Conservation (phyloP, 2,329 filamentous ascomycete species). For the Coniella lustricola region DNA sequence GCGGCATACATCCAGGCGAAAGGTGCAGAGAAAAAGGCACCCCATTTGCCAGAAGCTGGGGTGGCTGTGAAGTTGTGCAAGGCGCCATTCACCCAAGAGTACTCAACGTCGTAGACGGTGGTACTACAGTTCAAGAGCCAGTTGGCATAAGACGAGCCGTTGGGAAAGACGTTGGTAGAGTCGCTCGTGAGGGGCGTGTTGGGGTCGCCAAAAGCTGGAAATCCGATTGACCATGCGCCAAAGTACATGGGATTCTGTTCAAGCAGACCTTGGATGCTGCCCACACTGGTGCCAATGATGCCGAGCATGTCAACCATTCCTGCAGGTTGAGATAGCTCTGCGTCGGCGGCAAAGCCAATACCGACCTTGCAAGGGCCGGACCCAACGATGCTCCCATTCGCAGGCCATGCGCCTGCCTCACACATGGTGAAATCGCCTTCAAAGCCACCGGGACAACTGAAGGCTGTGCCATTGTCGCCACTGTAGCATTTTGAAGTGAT, state of each 20-base stretch:
- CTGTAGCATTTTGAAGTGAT: neutral
- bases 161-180: neutral
- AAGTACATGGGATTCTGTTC: neutral
- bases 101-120: neutral
- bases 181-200: neutral
- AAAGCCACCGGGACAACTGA: neutral
- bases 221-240: neutral
- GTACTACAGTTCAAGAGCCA: slow-evolving; percentile 1
- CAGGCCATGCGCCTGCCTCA: neutral
- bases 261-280: neutral
- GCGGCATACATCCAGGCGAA: neutral
- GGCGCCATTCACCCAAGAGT: neutral
- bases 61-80: neutral
- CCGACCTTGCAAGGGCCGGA: neutral
- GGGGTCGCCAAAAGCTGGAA: neutral
- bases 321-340: neutral
- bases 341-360: slow-evolving; percentile 1
- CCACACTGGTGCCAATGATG: neutral
- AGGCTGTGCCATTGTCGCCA: neutral
- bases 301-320: neutral
- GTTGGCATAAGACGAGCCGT: neutral
- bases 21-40: slow-evolving; percentile 2
- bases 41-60: neutral
- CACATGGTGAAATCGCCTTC: neutral
- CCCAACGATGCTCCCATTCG: neutral